These are phyloP conservation scores for Centella asiatica DNA, from an alignment of 129 eudicot genomes.

Conservation along the genomic window DNA sequence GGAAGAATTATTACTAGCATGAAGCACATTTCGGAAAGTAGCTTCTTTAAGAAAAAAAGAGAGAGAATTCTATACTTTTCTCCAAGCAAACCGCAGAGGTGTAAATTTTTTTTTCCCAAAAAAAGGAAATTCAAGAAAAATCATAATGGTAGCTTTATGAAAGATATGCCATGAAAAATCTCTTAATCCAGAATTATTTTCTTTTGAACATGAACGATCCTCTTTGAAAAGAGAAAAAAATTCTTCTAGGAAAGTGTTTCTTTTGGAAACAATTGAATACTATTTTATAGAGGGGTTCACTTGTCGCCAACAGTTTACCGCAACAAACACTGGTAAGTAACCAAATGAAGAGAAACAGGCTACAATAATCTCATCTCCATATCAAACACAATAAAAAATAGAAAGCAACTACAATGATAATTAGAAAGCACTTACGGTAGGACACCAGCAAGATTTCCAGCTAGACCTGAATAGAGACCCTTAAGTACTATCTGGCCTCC, in stretches of 20 bases:
- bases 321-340: not conserved
- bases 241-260: too few relatives aligned
- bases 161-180: too few relatives aligned
- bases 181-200: too few relatives aligned
- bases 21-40: not conserved
- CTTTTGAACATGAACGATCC: too few relatives aligned
- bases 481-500: constrained; percentile 77
- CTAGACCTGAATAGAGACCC: constrained; percentile 92
- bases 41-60: not conserved
- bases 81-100: not conserved
- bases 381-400: not conserved
- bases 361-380: too few relatives aligned
- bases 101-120: too few relatives aligned
- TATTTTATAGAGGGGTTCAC: not conserved
- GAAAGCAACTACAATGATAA: not conserved
- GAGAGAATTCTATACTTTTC: not conserved
- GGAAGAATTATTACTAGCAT: not conserved
- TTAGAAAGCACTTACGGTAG: constrained; percentile 61
- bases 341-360: too few relatives aligned
- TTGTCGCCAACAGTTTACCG: not conserved
- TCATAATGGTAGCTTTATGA: too few relatives aligned
- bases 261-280: not conserved
- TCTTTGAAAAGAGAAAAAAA: too few relatives aligned
- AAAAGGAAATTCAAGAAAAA: not conserved
- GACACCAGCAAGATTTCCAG: constrained; percentile 94